Percentiles rank a stretch among this genome's conserved stretches.
Evolutionary conservation across 768 basidiomycete species (phyloP).

Genomic region (Rhodotorula sphaerocarpa): DNA sequence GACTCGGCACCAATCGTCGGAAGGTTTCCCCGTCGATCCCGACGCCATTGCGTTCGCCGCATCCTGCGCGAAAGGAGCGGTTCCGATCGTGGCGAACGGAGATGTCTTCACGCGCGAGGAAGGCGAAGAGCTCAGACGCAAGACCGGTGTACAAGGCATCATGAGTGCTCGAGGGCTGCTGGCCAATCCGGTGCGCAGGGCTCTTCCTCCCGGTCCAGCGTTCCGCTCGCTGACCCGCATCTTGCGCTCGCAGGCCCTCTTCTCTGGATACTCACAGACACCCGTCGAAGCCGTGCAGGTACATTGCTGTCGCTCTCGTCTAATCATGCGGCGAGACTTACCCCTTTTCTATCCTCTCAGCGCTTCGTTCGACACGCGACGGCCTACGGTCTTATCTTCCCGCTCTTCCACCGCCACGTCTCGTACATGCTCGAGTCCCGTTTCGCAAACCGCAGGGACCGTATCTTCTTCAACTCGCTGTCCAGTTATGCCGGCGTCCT

Average conservation of each 20-base stretch:
- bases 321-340: constrained; percentile 11
- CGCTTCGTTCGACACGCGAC: constrained; percentile 44
- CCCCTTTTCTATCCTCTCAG: constrained; percentile 16
- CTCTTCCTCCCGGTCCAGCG: neutral
- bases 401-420: constrained; percentile 49
- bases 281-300: constrained; percentile 45
- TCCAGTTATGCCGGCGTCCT: constrained; percentile 43
- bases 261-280: constrained; percentile 45
- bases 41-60: constrained; percentile 47
- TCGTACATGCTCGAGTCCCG: constrained; percentile 47
- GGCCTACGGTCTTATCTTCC: constrained; percentile 45
- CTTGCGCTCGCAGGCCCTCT: constrained; percentile 43
- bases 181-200: constrained; percentile 45
- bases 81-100: constrained; percentile 49
- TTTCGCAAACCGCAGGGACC: constrained; percentile 38
- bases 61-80: constrained; percentile 44
- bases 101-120: constrained; percentile 47
- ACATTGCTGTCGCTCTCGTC: constrained; percentile 36
- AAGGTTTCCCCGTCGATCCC: constrained; percentile 45
- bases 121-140: constrained; percentile 42
- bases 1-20: constrained; percentile 47
- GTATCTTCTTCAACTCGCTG: constrained; percentile 46
- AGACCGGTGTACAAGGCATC: constrained; percentile 46
- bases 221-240: neutral
- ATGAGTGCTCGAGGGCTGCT: constrained; percentile 50